Conservation (phyloP, 768 basidiomycete species). For the Amanita thiersii region DNA sequence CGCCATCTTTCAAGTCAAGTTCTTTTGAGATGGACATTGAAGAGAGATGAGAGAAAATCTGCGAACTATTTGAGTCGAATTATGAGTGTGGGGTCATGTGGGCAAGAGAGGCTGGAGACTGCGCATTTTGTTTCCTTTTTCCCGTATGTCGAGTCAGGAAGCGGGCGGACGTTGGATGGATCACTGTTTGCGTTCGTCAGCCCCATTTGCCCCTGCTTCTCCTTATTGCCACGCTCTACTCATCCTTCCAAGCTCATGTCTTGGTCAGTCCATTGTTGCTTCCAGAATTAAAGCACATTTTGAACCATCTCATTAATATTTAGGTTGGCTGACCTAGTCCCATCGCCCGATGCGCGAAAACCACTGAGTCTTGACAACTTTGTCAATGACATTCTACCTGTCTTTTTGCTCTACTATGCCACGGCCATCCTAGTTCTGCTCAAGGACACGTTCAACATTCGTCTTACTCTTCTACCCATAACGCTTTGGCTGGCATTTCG, state of each 20-base stretch:
- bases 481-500: conserved; percentile 36
- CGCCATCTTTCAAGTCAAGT: too few relatives aligned
- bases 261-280: conserved; percentile 10
- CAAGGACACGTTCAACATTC: conserved; percentile 32
- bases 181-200: neutral
- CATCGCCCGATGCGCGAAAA: conserved; percentile 19
- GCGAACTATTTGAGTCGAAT: too few relatives aligned
- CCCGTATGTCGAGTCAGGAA: too few relatives aligned
- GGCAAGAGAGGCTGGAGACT: too few relatives aligned
- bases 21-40: too few relatives aligned
- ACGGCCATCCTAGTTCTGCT: conserved; percentile 47
- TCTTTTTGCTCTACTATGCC: conserved; percentile 36
- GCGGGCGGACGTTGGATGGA: too few relatives aligned
- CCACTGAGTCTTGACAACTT: conserved; percentile 26
- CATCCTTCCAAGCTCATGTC: conserved; percentile 1
- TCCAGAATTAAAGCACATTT: neutral
- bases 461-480: conserved; percentile 40
- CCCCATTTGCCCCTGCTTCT: neutral
- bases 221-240: too few relatives aligned
- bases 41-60: too few relatives aligned
- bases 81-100: too few relatives aligned
- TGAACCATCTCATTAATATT: too few relatives aligned
- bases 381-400: conserved; percentile 29
- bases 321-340: conserved; percentile 2
- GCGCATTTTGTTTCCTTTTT: too few relatives aligned